Conservation (phyloP, 257 asterid genomes). For the Echium plantagineum region DNA sequence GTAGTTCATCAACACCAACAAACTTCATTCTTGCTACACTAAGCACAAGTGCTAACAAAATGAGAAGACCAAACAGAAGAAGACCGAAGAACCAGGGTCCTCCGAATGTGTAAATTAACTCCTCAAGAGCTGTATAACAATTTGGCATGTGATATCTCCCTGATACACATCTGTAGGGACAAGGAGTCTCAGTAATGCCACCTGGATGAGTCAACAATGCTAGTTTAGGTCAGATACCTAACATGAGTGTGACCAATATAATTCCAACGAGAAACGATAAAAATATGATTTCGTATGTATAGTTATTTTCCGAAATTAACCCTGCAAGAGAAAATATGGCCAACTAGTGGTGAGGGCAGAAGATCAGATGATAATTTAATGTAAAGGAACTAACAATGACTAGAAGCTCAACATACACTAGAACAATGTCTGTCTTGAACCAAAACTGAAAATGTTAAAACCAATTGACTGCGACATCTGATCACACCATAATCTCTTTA, state of each 20-base stretch:
- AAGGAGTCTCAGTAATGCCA: constrained; percentile 81
- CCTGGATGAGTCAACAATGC: constrained; percentile 36
- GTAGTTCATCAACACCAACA: constrained; percentile 84
- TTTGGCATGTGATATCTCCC: constrained; percentile 96
- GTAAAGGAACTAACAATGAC: no score
- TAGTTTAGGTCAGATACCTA: not conserved
- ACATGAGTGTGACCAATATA: not conserved
- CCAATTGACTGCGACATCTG: not conserved
- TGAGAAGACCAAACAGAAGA: constrained; percentile 76
- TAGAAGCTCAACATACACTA: not conserved
- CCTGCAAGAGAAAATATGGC: no score
- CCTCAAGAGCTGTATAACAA: constrained; percentile 96
- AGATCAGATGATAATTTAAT: no score
- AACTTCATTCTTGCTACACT: constrained; percentile 98
- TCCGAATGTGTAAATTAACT: constrained; percentile 90
- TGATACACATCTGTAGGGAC: constrained; percentile 85
- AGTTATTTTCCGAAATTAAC: no score
- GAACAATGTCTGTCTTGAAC: not conserved
- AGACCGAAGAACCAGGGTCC: constrained; percentile 99
- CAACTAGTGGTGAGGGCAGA: no score
- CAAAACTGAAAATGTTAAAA: not conserved
- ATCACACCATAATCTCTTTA: not conserved
- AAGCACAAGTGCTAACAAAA: constrained; percentile 77
- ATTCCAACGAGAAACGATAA: not conserved
- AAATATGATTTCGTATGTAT: not conserved